Evolutionary conservation across 2,329 filamentous ascomycete species (phyloP).

Genomic region (Ophiostoma australiae): DNA sequence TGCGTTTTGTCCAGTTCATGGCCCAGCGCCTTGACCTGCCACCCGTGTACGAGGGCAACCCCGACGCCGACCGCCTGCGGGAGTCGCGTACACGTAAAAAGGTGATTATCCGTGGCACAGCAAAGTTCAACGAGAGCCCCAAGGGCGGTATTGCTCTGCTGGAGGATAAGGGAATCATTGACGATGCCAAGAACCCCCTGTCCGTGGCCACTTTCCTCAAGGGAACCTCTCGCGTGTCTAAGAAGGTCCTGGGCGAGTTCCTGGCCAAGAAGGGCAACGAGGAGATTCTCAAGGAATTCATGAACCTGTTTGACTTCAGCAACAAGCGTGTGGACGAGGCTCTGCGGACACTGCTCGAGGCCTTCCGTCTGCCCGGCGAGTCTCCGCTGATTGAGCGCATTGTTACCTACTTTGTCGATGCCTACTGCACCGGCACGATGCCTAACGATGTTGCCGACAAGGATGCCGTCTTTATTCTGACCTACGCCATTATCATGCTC

Average conservation of each 20-base stretch:
- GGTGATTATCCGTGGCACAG: conserved; percentile 79
- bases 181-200: conserved; percentile 65
- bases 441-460: conserved; percentile 75
- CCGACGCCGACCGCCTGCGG: conserved; percentile 59
- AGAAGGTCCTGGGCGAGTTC: conserved; percentile 86
- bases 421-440: conserved; percentile 67
- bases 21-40: conserved; percentile 76
- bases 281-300: conserved; percentile 74
- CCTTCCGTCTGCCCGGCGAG: conserved; percentile 91
- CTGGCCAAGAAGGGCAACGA: conserved; percentile 89
- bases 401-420: conserved; percentile 78
- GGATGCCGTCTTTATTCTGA: conserved; percentile 84
- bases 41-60: conserved; percentile 59
- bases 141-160: conserved; percentile 85
- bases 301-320: conserved; percentile 81
- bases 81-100: conserved; percentile 76
- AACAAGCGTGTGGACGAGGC: conserved; percentile 88
- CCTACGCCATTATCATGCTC: conserved; percentile 94
- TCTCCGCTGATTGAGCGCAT: conserved; percentile 90
- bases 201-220: conserved; percentile 82
- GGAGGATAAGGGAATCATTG: conserved; percentile 78
- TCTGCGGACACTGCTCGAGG: conserved; percentile 76
- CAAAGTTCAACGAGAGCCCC: conserved; percentile 92
- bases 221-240: conserved; percentile 81
- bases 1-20: conserved; percentile 88